Percentiles rank a stretch among this genome's conserved stretches.
phyloP scores from a whole-genome alignment of 73 alveolate species.

The Uronychia binucleata region DNA sequence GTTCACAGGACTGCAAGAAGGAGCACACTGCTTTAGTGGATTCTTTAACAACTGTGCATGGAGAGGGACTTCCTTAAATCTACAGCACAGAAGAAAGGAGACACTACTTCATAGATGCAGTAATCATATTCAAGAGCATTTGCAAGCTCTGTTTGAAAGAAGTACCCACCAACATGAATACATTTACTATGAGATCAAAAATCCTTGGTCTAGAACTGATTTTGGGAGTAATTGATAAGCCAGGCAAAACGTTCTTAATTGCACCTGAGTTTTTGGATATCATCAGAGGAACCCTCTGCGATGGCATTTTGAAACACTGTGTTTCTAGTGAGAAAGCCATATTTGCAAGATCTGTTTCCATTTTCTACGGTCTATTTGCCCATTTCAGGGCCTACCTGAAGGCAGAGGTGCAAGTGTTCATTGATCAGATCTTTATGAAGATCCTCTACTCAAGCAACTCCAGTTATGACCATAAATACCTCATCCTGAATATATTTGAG shows the following conservation, averaged over 20 bases:
- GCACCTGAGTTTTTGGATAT: slow-evolving; percentile 83
- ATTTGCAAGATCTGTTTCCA: slow-evolving; percentile 78
- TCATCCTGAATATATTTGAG: slow-evolving; percentile 74
- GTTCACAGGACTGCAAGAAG: slow-evolving; percentile 91
- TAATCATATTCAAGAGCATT: slow-evolving; percentile 62
- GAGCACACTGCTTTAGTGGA: slow-evolving; percentile 58
- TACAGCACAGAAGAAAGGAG: slow-evolving; percentile 62
- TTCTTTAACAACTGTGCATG: slow-evolving; percentile 31
- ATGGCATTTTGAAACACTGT: slow-evolving; percentile 86
- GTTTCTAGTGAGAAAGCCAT: slow-evolving; percentile 88
- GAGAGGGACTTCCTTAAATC: slow-evolving; percentile 49
- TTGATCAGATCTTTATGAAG: slow-evolving; percentile 90
- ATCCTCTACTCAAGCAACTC: slow-evolving; percentile 88
- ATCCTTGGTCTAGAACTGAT: slow-evolving; percentile 91
- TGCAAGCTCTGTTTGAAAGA: slow-evolving; percentile 71
- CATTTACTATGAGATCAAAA: slow-evolving; percentile 74
- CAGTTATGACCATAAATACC: slow-evolving; percentile 70
- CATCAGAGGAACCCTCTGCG: slow-evolving; percentile 86
- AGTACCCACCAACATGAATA: slow-evolving; percentile 56
- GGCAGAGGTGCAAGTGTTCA: slow-evolving; percentile 83
- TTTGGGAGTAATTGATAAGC: slow-evolving; percentile 85
- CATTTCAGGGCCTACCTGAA: slow-evolving; percentile 89
- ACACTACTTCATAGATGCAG: slow-evolving; percentile 64
- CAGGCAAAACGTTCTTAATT: slow-evolving; percentile 76
- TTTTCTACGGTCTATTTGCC: slow-evolving; percentile 84